A percentile compares a stretch with the other conserved stretches of the same genome.
phyloP scores from a whole-genome alignment of 305 asterid genomes.

The Fraxinus latifolia region DNA sequence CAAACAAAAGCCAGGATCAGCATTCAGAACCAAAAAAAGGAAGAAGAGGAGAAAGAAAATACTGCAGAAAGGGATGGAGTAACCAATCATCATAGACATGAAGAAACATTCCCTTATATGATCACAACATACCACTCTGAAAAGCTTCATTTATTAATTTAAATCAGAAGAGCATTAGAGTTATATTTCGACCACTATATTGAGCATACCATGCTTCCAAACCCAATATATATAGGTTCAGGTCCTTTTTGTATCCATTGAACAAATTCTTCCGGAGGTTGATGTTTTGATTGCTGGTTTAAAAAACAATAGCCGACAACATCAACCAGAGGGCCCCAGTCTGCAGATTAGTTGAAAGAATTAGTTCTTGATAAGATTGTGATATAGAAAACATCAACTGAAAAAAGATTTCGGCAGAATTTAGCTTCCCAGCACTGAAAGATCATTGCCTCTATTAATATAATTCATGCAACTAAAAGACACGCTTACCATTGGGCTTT shows the following conservation, averaged over 20 bases:
- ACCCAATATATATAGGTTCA: constrained; percentile 80
- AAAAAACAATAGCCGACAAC: constrained; percentile 91
- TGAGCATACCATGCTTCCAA: constrained; percentile 87
- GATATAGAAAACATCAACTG: neutral
- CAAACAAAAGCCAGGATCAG: neutral
- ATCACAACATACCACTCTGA: neutral
- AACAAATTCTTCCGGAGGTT: constrained; percentile 65
- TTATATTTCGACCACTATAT: neutral
- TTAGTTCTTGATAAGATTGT: constrained; percentile 10
- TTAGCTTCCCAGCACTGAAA: neutral
- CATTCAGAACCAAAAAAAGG: neutral
- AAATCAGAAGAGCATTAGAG: neutral
- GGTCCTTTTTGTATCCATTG: constrained; percentile 78
- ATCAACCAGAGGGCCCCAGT: constrained; percentile 92
- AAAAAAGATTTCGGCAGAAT: neutral
- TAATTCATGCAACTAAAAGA: constrained; percentile 10
- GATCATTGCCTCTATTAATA: neutral
- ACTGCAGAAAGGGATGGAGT: neutral
- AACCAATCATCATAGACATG: neutral
- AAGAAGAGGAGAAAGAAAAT: neutral
- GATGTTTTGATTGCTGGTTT: constrained; percentile 64
- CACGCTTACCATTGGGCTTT: constrained; percentile 72
- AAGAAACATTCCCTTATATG: neutral
- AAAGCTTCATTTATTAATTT: neutral
- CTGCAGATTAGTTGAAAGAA: constrained; percentile 43